Evolutionary conservation across 2,329 filamentous ascomycete genomes (phyloP).

Genomic region (Stromatinia cepivora): DNA sequence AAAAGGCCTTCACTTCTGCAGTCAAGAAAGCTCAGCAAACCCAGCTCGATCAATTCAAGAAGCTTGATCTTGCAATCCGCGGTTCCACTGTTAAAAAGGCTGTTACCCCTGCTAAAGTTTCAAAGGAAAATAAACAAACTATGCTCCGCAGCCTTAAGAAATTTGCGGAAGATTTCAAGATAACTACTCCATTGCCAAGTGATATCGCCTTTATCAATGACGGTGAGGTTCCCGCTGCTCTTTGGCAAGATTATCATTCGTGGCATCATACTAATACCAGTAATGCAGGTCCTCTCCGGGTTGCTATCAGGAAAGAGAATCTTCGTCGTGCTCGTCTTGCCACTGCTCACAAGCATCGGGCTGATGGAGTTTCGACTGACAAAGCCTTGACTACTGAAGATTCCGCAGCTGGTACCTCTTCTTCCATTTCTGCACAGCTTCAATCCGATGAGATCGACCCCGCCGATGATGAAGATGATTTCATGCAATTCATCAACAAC

Average conservation of each 20-base stretch:
- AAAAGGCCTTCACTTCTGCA: background rate
- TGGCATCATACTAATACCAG: background rate
- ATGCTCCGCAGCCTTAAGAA: background rate
- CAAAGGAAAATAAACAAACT: background rate
- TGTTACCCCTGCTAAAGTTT: background rate
- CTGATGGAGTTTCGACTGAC: background rate
- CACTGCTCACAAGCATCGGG: background rate
- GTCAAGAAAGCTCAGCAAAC: background rate
- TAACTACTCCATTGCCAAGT: background rate
- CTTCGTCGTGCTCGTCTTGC: background rate
- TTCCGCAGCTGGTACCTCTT: background rate
- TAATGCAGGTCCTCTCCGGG: background rate
- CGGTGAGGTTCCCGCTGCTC: background rate
- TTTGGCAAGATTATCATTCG: background rate
- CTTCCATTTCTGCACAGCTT: background rate
- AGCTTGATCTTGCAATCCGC: too few species aligned
- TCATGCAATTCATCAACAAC: background rate
- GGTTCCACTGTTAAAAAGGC: background rate
- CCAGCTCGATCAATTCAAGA: background rate
- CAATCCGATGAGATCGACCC: background rate
- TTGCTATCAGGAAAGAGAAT: background rate
- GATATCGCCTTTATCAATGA: conserved; percentile 8
- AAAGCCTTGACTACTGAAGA: background rate
- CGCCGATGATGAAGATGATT: background rate
- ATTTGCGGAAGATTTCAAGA: background rate